Evolutionary conservation across 805 yeast genomes (phyloP), one percentile per base, ranked within the genome.

Genomic region (Schwanniomyces sp.): DNA sequence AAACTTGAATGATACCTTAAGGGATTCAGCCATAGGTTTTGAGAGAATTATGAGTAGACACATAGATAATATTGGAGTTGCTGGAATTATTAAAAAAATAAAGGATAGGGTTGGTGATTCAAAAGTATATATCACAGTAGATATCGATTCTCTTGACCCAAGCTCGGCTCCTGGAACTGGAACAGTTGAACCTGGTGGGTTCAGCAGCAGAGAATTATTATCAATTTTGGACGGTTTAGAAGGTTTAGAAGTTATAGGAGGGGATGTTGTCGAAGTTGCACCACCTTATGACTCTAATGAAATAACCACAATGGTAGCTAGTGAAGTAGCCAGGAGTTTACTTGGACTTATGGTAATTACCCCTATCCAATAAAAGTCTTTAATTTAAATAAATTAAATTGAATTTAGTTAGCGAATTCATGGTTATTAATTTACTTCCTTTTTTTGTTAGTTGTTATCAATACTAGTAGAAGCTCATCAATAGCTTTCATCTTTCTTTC

Each of bases 1-100:
- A 47, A 34, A 41, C 7, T 41, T 55, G 28, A 79, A 79, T 54
- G 88, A 83, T 58, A 56, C 51, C 2, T 18, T 14, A 18, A 37
- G 40, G 10, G 50, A 50, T 28, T 49, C 53, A 3, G 53, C 53
- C 12, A 50, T 50, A 18, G 53, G 53, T 18, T 50, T 50, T 21
- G 52, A 50, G 14, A 43, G 53, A 21, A 25, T 50, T 3, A 34
- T 48, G 16, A 49, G 52, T 10, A 34, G 53, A 25, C 52, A 50
- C 37, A 50, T 50, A 25, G 53, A 50, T 40, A 41, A 25, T 8
- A 45, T 50, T 28, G 53, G 52, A 16, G 43, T 40, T 40, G 29
- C 25, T 9, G 53, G 53, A 21, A 48, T 50, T 27, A 48, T 50
- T 28, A 42, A 48, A 21, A 41, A 28, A 24, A 50, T 50, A 28